These are phyloP conservation scores for Phyllostachys edulis DNA, from an alignment of 176 grass and related monocot species.

Conservation along the genomic window DNA sequence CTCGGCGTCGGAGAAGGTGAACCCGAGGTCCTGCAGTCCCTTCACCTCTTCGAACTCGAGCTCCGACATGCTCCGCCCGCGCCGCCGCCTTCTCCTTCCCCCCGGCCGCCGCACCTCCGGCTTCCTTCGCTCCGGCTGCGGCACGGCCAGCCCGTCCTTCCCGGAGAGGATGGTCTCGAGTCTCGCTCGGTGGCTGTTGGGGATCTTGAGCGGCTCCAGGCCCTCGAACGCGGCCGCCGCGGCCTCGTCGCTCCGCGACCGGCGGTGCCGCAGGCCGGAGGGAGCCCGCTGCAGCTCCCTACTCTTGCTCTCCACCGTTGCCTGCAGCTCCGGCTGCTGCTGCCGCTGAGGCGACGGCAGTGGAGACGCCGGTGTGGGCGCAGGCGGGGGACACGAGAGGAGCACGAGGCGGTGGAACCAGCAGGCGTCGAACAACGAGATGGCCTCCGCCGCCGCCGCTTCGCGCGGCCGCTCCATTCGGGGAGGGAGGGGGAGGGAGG, in stretches of 20 bases:
- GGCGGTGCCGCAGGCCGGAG: conserved; percentile 44
- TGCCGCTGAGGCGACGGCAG: not conserved
- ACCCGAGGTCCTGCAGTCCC: conserved; percentile 74
- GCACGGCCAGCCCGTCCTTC: conserved; percentile 46
- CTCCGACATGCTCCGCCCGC: conserved; percentile 74
- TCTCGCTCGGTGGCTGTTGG: conserved; percentile 20
- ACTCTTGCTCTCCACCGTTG: not conserved
- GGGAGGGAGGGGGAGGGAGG: no score
- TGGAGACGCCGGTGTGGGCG: not conserved
- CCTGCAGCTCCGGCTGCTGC: not conserved
- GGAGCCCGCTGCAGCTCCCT: not conserved
- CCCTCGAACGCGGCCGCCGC: conserved; percentile 20
- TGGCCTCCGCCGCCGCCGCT: conserved; percentile 7
- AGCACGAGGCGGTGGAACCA: conserved; percentile 74
- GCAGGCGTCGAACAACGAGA: conserved; percentile 60
- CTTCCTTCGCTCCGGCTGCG: conserved; percentile 9
- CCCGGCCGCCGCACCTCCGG: not conserved
- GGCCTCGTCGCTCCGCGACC: conserved; percentile 51
- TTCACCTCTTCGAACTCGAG: conserved; percentile 90
- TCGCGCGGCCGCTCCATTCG: conserved; percentile 19
- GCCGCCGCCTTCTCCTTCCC: conserved; percentile 12
- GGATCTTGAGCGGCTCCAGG: conserved; percentile 44
- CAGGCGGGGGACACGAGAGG: not conserved
- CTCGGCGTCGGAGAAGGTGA: conserved; percentile 74
- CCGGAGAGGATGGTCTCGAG: conserved; percentile 69